Evolutionary conservation across 305 asterid genomes (phyloP).

Genomic region (Solanum hybrid): DNA sequence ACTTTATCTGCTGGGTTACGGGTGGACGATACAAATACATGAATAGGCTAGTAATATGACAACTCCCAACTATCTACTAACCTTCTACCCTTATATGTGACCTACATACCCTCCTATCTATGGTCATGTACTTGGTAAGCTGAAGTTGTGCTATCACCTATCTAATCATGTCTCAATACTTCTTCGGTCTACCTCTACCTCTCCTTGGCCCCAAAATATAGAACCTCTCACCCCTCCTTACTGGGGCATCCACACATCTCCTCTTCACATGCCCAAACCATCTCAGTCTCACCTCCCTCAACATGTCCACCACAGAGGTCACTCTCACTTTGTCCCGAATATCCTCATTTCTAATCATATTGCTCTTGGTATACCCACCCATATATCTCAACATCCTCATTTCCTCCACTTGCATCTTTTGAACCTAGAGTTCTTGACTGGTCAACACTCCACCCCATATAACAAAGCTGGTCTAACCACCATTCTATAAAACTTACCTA

Average conservation of each 20-base stretch:
- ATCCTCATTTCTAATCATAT: not conserved
- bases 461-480: not conserved
- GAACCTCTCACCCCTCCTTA: not conserved
- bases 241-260: not conserved
- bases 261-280: not conserved
- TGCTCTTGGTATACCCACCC: not conserved
- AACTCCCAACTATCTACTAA: not conserved
- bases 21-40: not conserved
- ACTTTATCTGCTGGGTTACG: too few relatives aligned
- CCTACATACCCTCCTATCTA: not conserved
- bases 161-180: not conserved
- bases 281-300: not conserved
- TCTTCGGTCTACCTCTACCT: not conserved
- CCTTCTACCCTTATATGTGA: not conserved
- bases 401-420: not conserved
- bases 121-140: not conserved
- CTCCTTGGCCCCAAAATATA: not conserved
- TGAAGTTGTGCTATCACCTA: not conserved
- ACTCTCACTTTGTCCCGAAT: not conserved
- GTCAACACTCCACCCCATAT: not conserved
- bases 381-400: not conserved
- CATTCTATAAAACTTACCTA: not conserved
- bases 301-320: not conserved
- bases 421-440: not conserved
- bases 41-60: not conserved